A percentile compares a stretch with the other conserved stretches of the same genome.
Evolutionary conservation across 2,329 filamentous ascomycete genomes (phyloP).

Genomic region (Lachnellula hyalina): DNA sequence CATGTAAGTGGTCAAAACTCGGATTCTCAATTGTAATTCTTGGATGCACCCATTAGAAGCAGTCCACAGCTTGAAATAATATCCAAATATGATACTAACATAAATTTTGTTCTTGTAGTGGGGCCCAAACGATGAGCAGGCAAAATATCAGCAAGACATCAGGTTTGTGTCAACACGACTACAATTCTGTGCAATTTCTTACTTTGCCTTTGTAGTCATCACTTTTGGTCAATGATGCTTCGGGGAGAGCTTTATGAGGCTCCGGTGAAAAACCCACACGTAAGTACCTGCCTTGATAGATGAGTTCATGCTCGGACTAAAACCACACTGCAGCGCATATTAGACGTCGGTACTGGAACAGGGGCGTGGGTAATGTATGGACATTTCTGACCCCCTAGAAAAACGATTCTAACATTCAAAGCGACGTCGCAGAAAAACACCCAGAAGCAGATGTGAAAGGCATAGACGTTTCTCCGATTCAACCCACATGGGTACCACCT

Average conservation of each 20-base stretch:
- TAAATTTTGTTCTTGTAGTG: not conserved
- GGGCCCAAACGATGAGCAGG: conserved; percentile 18
- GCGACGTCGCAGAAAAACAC: conserved; percentile 42
- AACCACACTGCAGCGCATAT: conserved; percentile 7
- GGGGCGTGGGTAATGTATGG: conserved; percentile 18
- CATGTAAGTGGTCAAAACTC: conserved; percentile 1
- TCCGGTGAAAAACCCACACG: conserved; percentile 35
- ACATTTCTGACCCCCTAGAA: not conserved
- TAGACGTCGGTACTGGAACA: conserved; percentile 19
- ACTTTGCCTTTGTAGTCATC: conserved; percentile 20
- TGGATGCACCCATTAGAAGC: not conserved
- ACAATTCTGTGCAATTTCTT: not conserved
- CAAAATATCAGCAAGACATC: conserved; percentile 18
- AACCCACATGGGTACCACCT: conserved; percentile 49
- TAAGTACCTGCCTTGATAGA: not conserved
- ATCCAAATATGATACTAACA: not conserved
- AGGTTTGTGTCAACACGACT: conserved; percentile 2
- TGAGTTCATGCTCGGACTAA: not conserved
- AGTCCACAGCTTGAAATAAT: not conserved
- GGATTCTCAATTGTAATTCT: not conserved
- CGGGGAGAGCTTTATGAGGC: conserved; percentile 36
- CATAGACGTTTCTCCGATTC: conserved; percentile 52
- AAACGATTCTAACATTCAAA: not conserved
- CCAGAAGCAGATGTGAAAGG: conserved; percentile 43
- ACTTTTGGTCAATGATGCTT: conserved; percentile 35